phyloP scores from a whole-genome alignment of 331 rosid genomes.

The Malus hybrid region DNA sequence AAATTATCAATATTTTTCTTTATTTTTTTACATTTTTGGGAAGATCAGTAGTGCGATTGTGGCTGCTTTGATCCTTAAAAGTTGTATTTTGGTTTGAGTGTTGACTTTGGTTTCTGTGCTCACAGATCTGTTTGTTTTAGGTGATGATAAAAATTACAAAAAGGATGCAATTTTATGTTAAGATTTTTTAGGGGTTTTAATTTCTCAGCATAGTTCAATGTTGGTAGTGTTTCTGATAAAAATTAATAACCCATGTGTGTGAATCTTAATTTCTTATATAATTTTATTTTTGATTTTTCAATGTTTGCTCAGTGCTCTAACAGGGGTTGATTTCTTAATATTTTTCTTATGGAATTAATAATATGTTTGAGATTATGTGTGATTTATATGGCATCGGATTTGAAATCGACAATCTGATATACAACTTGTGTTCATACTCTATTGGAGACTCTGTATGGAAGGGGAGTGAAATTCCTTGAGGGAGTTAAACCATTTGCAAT shows the following conservation, averaged over 20 bases:
- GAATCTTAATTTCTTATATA: not conserved
- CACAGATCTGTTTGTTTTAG: conserved; percentile 2
- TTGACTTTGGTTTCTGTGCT: not conserved
- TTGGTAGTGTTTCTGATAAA: not conserved
- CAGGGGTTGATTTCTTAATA: not conserved
- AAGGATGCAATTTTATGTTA: not conserved
- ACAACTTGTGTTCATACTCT: not conserved
- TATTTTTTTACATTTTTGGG: not conserved
- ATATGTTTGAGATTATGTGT: not conserved
- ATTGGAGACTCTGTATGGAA: not conserved
- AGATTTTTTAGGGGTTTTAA: not conserved
- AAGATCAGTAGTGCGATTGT: not conserved
- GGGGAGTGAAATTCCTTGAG: not conserved
- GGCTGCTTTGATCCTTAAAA: not conserved
- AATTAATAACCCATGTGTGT: not conserved
- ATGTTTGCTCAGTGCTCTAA: not conserved
- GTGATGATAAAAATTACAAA: not conserved
- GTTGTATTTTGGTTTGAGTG: too few relatives aligned
- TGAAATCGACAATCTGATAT: too few relatives aligned
- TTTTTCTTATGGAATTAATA: too few relatives aligned
- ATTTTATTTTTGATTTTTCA: not conserved
- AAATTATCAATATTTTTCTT: not conserved
- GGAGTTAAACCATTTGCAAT: not conserved
- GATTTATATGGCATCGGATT: not conserved
- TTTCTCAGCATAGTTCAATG: not conserved